Evolutionary conservation across 768 basidiomycete genomes (phyloP).

Genomic region (Tulasnella sp.): DNA sequence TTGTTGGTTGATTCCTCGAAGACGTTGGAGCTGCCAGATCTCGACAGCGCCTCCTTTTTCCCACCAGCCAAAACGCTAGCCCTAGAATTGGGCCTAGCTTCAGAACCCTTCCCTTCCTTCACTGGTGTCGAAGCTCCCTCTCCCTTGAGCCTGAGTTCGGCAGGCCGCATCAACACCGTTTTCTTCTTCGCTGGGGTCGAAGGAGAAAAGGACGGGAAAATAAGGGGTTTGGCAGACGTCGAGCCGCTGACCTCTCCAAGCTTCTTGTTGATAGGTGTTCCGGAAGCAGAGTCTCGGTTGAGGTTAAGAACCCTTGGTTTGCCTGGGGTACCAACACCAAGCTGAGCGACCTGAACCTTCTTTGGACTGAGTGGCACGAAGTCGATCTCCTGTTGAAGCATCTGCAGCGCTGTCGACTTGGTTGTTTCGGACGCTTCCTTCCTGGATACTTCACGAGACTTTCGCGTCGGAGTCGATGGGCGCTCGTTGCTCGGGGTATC

Average conservation of each 20-base stretch:
- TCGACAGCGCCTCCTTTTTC: neutral
- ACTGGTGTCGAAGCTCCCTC: neutral
- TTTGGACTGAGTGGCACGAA: slow-evolving; percentile 69
- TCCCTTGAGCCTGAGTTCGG: slow-evolving; percentile 2
- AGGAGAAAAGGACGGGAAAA: slow-evolving; percentile 28
- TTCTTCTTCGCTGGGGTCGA: slow-evolving; percentile 27
- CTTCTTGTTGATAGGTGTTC: neutral
- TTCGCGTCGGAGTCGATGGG: slow-evolving; percentile 25
- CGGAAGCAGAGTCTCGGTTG: neutral
- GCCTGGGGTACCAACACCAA: slow-evolving; percentile 38
- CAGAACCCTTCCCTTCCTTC: neutral
- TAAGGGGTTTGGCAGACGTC: slow-evolving; percentile 8
- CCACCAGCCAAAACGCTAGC: neutral
- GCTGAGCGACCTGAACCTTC: slow-evolving; percentile 44
- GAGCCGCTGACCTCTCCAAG: neutral
- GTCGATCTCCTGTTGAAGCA: slow-evolving; percentile 69
- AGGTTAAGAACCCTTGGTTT: slow-evolving; percentile 30
- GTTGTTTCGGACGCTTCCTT: slow-evolving; percentile 34
- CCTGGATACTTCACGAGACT: slow-evolving; percentile 34
- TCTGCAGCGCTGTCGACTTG: slow-evolving; percentile 46
- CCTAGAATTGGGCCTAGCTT: neutral
- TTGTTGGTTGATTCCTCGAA: slow-evolving; percentile 29
- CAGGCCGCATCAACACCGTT: slow-evolving; percentile 19
- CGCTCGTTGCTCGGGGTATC: slow-evolving; percentile 24
- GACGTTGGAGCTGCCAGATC: slow-evolving; percentile 26